phyloP scores from a whole-genome alignment of 2,329 filamentous ascomycete genomes.

The Dactylellina sp. region DNA sequence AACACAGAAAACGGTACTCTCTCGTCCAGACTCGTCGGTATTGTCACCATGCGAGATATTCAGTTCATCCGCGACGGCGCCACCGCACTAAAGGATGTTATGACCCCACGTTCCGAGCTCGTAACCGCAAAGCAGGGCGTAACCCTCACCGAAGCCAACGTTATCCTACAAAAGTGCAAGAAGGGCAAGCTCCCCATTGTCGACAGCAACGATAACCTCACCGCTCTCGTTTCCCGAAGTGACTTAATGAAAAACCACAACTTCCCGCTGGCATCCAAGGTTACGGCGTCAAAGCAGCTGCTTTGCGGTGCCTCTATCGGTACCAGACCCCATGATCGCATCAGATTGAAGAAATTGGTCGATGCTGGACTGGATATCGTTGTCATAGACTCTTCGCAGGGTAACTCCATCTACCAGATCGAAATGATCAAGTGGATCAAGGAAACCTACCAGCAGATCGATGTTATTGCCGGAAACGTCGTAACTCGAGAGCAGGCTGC shows the following conservation, averaged over 20 bases:
- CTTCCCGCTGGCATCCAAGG: constrained; percentile 95
- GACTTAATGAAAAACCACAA: constrained; percentile 99
- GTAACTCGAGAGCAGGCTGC: constrained; percentile 98
- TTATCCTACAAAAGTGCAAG: constrained; percentile 92
- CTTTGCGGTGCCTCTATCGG: constrained; percentile 95
- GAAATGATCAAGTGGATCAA: constrained; percentile 99
- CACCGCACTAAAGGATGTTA: constrained; percentile 84
- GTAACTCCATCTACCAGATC: constrained; percentile 98
- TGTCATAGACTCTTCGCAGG: constrained; percentile 94
- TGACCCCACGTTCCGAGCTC: constrained; percentile 83
- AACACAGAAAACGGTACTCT: constrained; percentile 85
- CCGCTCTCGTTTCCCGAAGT: constrained; percentile 91
- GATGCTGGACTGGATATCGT: constrained; percentile 96
- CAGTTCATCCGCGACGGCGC: constrained; percentile 87
- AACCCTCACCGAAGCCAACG: constrained; percentile 87
- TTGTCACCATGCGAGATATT: constrained; percentile 97
- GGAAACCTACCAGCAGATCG: constrained; percentile 81
- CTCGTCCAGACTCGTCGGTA: constrained; percentile 94
- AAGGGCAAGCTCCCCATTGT: constrained; percentile 98
- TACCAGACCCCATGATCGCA: constrained; percentile 92
- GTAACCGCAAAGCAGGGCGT: constrained; percentile 87
- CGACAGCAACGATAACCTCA: constrained; percentile 82
- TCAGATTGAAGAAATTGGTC: constrained; percentile 84
- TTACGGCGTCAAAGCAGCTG: constrained; percentile 96
- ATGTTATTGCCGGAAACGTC: constrained; percentile 98